Conservation (phyloP, 495 filamentous ascomycete species). For the Pyrenula aspistea region DNA sequence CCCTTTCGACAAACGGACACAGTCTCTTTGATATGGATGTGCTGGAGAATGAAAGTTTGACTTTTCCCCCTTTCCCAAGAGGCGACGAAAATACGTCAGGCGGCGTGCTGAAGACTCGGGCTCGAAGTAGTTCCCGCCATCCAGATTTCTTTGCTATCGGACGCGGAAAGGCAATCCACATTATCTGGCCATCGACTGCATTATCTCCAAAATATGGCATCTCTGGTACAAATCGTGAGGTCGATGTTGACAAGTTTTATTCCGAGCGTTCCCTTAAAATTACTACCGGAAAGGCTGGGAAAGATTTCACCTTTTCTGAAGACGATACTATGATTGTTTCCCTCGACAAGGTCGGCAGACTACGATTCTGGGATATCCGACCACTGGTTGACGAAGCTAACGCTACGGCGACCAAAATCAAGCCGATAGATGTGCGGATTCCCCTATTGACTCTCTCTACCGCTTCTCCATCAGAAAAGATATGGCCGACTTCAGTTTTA, state of each 20-base stretch:
- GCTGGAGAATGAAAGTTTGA: slow-evolving; percentile 64
- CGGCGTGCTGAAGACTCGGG: slow-evolving; percentile 89
- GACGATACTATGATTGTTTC: slow-evolving; percentile 91
- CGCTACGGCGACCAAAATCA: slow-evolving; percentile 36
- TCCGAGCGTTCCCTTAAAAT: slow-evolving; percentile 80
- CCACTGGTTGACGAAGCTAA: slow-evolving; percentile 53
- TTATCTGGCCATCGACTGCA: slow-evolving; percentile 73
- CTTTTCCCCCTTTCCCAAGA: slow-evolving; percentile 66
- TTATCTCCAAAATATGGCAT: slow-evolving; percentile 58
- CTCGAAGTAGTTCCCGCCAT: slow-evolving; percentile 75
- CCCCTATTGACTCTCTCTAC: slow-evolving; percentile 70
- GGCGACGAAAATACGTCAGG: slow-evolving; percentile 71
- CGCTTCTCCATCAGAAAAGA: slow-evolving; percentile 69
- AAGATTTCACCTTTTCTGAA: slow-evolving; percentile 94
- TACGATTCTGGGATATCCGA: slow-evolving; percentile 95
- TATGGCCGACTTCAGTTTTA: slow-evolving; percentile 90
- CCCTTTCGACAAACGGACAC: slow-evolving; percentile 55
- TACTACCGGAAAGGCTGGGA: slow-evolving; percentile 92
- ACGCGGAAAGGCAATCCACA: slow-evolving; percentile 87
- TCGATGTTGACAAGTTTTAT: slow-evolving; percentile 77
- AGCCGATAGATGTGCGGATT: slow-evolving; percentile 57
- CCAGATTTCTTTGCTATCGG: slow-evolving; percentile 90
- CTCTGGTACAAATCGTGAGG: slow-evolving; percentile 55
- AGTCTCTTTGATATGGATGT: slow-evolving; percentile 62
- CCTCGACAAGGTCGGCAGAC: slow-evolving; percentile 85